Conservation (phyloP, 1,284 basidiomycete species). For the Filobasidium uniguttulatum region DNA sequence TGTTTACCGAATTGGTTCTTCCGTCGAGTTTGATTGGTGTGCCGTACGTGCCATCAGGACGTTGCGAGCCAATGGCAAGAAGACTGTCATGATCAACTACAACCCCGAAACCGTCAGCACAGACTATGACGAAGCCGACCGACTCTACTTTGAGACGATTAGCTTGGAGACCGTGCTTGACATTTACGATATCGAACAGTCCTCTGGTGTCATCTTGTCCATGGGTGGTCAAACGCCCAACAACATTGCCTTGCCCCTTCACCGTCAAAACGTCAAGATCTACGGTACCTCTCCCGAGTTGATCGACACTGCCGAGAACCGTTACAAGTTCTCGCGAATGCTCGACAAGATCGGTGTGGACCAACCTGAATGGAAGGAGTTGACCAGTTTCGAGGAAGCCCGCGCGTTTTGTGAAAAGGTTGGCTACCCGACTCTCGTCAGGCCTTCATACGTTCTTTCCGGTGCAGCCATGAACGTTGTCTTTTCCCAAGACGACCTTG, state of each 20-base stretch:
- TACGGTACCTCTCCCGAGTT: conserved; percentile 98
- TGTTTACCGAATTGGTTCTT: conserved; percentile 96
- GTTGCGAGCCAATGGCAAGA: conserved; percentile 80
- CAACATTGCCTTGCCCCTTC: conserved; percentile 88
- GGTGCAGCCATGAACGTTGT: conserved; percentile 99
- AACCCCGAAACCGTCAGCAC: conserved; percentile 98
- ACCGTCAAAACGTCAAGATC: conserved; percentile 93
- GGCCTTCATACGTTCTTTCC: conserved; percentile 94
- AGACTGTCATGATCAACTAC: conserved; percentile 99
- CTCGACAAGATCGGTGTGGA: conserved; percentile 95
- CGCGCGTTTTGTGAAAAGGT: conserved; percentile 76
- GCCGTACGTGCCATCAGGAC: conserved; percentile 94
- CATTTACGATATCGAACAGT: conserved; percentile 84
- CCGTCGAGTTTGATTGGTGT: conserved; percentile 99
- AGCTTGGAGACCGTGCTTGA: conserved; percentile 91
- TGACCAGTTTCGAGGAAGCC: conserved; percentile 81
- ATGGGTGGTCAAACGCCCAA: conserved; percentile 99
- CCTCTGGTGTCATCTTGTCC: conserved; percentile 82
- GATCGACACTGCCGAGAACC: conserved; percentile 98
- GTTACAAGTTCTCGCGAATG: conserved; percentile 98
- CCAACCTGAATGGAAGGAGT: conserved; percentile 94
- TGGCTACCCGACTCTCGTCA: conserved; percentile 87
- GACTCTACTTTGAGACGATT: conserved; percentile 98
- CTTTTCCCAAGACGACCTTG: conserved; percentile 78
- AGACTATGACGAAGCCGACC: conserved; percentile 97